Base-by-base conservation (phyloP, 2,329 filamentous ascomycete species). In the Ascochyta rabiei region DNA sequence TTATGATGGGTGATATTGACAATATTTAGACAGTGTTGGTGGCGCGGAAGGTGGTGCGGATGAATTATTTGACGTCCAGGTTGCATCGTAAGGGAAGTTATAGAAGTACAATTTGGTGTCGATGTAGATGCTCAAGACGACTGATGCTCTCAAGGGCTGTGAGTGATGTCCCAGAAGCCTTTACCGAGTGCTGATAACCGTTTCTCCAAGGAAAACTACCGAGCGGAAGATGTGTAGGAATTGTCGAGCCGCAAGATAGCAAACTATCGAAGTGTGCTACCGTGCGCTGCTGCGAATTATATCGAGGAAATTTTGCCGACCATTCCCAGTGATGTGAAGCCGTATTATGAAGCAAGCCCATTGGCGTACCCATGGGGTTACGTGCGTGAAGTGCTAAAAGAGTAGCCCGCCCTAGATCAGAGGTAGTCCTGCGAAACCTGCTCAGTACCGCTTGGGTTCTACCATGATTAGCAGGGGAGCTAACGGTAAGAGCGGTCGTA, bases 21-120 rank as follows among this genome's bases (percentile, higher is more conserved):
- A 67, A 63, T 71, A 70, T 68, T 67, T 68, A 71, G 62, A 70
- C 59, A 70, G 63, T 69, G 67, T 53, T 70, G 70, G 58, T 62
- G 63, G 68, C 66, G 71, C 61, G 70, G 66, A 58, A 65, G 60
- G 60, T 69, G 64, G 61, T 73, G 72, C 67, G 61, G 64, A 71
- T 65, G 72, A 69, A 68, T 69, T 70, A 66, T 66, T 68, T 70
- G 67, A 71, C 59, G 69, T 68, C 70, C 71, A 61, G 64, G 67
- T 60, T 65, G 66, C 66, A 73, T 72, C 70, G 70, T 63, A 68
- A 66, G 62, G 69, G 67, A 66, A 71, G 68, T 63, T 71, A 73
- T 76, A 75, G 70, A 74, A 76, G 73, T 76, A 76, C 74, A 76
- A 76, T 73, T 75, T 75, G 68, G 66, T 70, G 74, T 67, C 72